Evolutionary conservation across 1,284 basidiomycete species (phyloP), one percentile per base, ranked within the genome.

Genomic region (Ceratobasidium sp.): DNA sequence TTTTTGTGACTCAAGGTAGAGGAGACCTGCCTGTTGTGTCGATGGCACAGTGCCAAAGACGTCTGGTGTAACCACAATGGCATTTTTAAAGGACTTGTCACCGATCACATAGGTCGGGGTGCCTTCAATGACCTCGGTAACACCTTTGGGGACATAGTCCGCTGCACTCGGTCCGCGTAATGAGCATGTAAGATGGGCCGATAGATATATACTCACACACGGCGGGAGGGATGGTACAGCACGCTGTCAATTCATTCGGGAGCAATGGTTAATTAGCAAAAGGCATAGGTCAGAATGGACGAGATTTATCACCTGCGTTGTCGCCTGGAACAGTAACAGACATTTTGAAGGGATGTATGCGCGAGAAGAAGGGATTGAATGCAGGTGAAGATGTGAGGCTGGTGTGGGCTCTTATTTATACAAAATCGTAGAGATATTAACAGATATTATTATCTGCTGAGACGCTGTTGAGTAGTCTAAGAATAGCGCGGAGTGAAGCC

Each of bases 221-320:
- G 18, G 58, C 60, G 3, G 71, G 71, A 40, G 71, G 71, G 39
- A 64, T 26, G 42, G 71, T 75, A n/a, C 71, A 75, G 58, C 71
- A 75, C 3, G 60, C 71, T 75, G 44, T 49, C 28, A 5, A 15
- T 23, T n/a, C 20, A 39, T n/a, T n/a, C 5, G 23, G n/a, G 10
- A 33, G 33, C 4, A 7, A 58, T 71, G n/a, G 44, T 5, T 58
- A 40, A 15, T 40, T 44, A 23, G 55, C 56, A 28, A 18, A 5
- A 26, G 9, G 4, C 13, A 12, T 18, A 23, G 33, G 33, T 33
- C 33, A 33, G 33, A 33, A 10, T 28, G 12, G 28, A 12, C 2
- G 12, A 26, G 12, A 9, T 7, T 55, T 51, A 28, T 26, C 53
- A 75, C 71, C 71, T 75, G 40, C 13, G n/a, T 75, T 75, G 28